Base-by-base conservation (phyloP, 371 early-diverging fungal species). In the Sporodiniella umbellata region DNA sequence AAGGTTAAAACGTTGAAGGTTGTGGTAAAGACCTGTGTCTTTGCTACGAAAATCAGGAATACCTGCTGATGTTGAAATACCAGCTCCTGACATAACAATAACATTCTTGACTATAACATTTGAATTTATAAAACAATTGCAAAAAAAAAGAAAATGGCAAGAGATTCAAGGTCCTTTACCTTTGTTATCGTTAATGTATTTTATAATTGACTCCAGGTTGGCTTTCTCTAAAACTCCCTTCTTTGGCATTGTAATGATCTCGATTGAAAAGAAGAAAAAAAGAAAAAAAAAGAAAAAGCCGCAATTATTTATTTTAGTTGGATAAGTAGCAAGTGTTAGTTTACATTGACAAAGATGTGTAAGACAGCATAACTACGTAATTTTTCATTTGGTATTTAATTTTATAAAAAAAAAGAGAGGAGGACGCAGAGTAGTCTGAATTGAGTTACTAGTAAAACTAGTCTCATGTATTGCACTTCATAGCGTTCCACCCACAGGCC, bases 11-110 rank as follows among this genome's bases (percentile, higher is more conserved):
- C 85, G 80, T 56, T 87, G 79, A 37, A 96, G 80, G 58, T 95
- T 94, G 43, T 86, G 90, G 58, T 92, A 98, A 23, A 98, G 80
- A 1, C 98, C 98, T 2, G 95, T 95, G 4, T 87, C 88, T 28
- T 93, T 90, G 3, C 90, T 84, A 28, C 98, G 77, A 67, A 95
- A 98, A 62, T 96, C 96, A 30, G 92, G 92, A 47, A 92, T 90
- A 12, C 97, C 98, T 10, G 90, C 87, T 3, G 88, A 75, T 4
- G 98, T 96, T 14, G 96, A 96, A 22, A 96, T 95, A 0, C 96
- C 97, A 8, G 97, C 97, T 15, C 98, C 98, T 8, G 89, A 85
- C 89, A 96, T 83, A 42, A 96, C 90, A 42, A 98, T 79, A 26
- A 96, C 85, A 25, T 84, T 86, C 51, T 82, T 88, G 47, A 76